Base-by-base conservation (phyloP, 2,329 filamentous ascomycete genomes). In the Sclerotinia borealis region DNA sequence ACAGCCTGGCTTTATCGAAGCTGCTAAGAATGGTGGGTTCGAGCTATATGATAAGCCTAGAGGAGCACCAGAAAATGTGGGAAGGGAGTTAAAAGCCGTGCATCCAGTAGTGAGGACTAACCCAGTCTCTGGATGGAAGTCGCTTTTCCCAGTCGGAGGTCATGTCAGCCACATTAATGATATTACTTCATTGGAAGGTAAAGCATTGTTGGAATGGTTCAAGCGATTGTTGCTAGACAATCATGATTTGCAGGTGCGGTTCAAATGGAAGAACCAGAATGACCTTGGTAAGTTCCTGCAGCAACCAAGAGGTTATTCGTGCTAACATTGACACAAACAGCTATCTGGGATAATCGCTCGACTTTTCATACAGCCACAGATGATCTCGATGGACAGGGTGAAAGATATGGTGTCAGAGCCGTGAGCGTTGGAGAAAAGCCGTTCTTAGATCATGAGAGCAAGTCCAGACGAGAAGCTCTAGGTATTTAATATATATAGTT, bases 311-410 rank as follows among this genome's bases (percentile, higher is more conserved):
- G 13, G 17, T 17, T 4, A 36, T 17, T 4, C 15, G 22, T 36
- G 27, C 37, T 41, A 39, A 50, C 8, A 9, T 27, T 41, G n/a
- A 29, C 13, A 34, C 59, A 49, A 7, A 39, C 9, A 59, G 77
- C 81, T 0, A 83, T 85, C 65, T 86, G 83, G 83, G 83, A 85
- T 66, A 85, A 85, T 65, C 72, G 82, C 27, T 79, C 77, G 64
- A 78, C 76, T 25, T 84, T 80, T 74, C 83, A 85, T 68, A 78
- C 78, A 9, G 81, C 81, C 0, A 85, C 82, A 0, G 81, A 78
- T 49, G 83, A 85, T 67, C 83, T 82, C 63, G 76, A 78, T 9
- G 76, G 76, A 5, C 75, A 78, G 45, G 81, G 80, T 3, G 75
- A 79, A 65, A 74, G 83, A 64, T 73, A 73, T 67, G 77, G 80